Base-by-base conservation (phyloP, 768 basidiomycete genomes). In the Fibroporia radiculosa region DNA sequence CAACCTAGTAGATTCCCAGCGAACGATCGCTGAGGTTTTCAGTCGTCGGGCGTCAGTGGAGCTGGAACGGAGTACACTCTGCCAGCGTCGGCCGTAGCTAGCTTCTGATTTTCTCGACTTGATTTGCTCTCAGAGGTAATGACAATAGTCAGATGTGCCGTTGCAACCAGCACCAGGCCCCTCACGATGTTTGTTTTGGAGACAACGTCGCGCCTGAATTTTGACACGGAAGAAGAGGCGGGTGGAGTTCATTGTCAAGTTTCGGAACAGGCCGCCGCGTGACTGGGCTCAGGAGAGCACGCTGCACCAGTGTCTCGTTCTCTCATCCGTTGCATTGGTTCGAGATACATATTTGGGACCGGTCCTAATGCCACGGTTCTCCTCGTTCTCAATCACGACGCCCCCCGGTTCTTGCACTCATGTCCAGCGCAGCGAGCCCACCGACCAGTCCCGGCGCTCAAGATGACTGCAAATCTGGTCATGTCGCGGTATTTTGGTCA, bases 321-420 rank as follows among this genome's bases (percentile, higher is more conserved):
- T 36, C 44, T 39, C 44, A 6, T 4, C 44, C 44, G 29, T 26
- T 45, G 10, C 44, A 38, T 23, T 45, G 44, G 44, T 45, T 45
- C 44, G 20, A 29, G 19, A 7, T 19, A 19, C 20, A 19, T n/a
- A 35, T 10, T 6, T 35, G 34, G 29, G 29, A 20, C 14, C 42
- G 26, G 27, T 43, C 25, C 26, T n/a, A 31, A 31, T 31, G 29
- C 29, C 29, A 8, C 29, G 10, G n/a, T n/a, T n/a, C 29, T 31
- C 29, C n/a, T 31, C 29, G 29, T 12, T 31, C 3, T 16, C 28
- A 14, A 41, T 16, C n/a, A 25, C 25, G 40, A 41, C 24, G 25
- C 22, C 24, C 13, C 25, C 35, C 35, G 13, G 26, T 33, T 35
- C 23, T 18, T 20, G 16, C 12, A 18, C 22, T 18, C 11, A 40